Evolutionary conservation across 257 asterid species (phyloP), one percentile per base, ranked within the genome.

Genomic region (Thymus mandschuricus): DNA sequence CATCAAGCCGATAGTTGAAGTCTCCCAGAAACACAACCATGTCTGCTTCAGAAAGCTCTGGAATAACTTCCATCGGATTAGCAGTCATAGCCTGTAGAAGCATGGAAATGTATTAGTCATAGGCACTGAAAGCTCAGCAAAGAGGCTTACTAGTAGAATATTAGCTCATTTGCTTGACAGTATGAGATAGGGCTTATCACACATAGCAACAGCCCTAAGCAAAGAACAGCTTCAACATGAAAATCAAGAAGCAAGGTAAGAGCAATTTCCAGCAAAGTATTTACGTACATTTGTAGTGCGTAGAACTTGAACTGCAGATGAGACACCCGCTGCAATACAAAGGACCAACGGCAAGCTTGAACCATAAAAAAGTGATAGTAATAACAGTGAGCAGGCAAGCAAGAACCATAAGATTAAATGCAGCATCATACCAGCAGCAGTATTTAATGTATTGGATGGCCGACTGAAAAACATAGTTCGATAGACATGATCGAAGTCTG

Each of bases 1-100:
- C 92, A 78, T 87, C 89, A 1, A 95, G 96, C 48, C 99, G 89
- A 83, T 95, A 95, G 75, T 95, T 95, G 70, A 95, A 92, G 84
- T 95, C 99, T 31, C 99, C 99, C 35, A 95, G 81, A 85, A 95
- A 95, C 31, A 95, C 86, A 75, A 95, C 92, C 97, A 95, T 81
- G 88, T 95, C 98, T 1, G 97, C 96, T 81, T 95, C 98, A 44
- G 98, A 88, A 67, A 95, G 97, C 85, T 92, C 98, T 3, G 98
- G 97, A 68, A 75, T 75, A 58, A 82, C 96, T 55, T 89, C 97
- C 63, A 69, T 78, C 29, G 87, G 69, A 84, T 77, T 79, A 60
- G 76, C 57, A 51, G 84, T 89, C 75, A 72, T 74, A 70, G 81
- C 86, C 96, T 89, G 78, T 62, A 72, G 60, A 73, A 64, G 61